Conservation (phyloP, 352 stramenopile species). For the Thalassiosira delicatula region DNA sequence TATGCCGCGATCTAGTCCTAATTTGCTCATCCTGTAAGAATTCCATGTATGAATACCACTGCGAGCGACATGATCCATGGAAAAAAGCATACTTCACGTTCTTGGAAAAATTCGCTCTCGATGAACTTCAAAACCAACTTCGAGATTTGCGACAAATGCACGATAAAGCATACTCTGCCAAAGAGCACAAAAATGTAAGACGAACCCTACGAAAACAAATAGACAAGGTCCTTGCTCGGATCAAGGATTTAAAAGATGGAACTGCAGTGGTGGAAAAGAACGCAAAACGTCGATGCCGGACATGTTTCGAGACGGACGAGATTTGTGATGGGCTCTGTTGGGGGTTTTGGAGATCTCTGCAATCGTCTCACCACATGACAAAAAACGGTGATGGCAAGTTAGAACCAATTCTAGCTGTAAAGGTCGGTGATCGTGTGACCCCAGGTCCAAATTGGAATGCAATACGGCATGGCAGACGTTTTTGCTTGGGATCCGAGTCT, state of each 20-base stretch:
- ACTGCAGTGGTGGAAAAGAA: slow-evolving; percentile 46
- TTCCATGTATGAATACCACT: slow-evolving; percentile 75
- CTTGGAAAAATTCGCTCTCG: slow-evolving; percentile 64
- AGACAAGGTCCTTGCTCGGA: slow-evolving; percentile 61
- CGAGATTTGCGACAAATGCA: slow-evolving; percentile 45
- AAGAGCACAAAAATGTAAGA: slow-evolving; percentile 69
- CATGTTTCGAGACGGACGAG: slow-evolving; percentile 66
- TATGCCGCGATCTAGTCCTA: slow-evolving; percentile 78
- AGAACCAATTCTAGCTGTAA: slow-evolving; percentile 42
- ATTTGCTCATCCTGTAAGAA: slow-evolving; percentile 67
- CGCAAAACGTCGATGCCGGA: slow-evolving; percentile 66
- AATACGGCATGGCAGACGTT: slow-evolving; percentile 51
- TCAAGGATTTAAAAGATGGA: slow-evolving; percentile 50
- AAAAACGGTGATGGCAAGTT: slow-evolving; percentile 7
- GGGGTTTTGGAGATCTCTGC: slow-evolving; percentile 78
- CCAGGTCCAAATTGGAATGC: slow-evolving; percentile 68
- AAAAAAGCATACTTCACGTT: slow-evolving; percentile 82
- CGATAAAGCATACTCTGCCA: slow-evolving; percentile 28
- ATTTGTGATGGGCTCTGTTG: slow-evolving; percentile 80
- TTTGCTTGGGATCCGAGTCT: not conserved
- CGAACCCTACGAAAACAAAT: slow-evolving; percentile 75
- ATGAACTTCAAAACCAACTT: slow-evolving; percentile 66
- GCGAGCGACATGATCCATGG: slow-evolving; percentile 69
- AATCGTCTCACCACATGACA: slow-evolving; percentile 11
- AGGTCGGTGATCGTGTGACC: slow-evolving; percentile 53